Conservation (phyloP, 345 rosid species). For the Brassica cretica region DNA sequence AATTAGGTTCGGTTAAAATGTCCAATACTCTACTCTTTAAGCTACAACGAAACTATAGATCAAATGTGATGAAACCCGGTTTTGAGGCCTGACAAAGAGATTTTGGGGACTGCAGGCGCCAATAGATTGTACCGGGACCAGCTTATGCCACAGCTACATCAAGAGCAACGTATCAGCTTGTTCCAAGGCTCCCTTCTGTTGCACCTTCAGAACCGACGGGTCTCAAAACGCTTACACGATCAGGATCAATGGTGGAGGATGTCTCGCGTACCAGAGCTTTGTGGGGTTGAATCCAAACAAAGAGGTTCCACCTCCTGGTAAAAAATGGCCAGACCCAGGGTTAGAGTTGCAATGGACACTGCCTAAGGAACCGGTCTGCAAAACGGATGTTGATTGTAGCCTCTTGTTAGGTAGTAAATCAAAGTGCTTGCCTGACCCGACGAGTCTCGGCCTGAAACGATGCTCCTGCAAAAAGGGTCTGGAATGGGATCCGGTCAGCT, state of each 20-base stretch:
- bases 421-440: conserved; percentile 44
- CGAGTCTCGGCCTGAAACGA: conserved; percentile 32
- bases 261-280: conserved; percentile 52
- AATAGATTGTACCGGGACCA: conserved; percentile 45
- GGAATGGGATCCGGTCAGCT: conserved; percentile 56
- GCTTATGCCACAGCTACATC: conserved; percentile 54
- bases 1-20: background rate
- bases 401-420: conserved; percentile 46
- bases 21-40: background rate
- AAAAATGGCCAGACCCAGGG: conserved; percentile 46
- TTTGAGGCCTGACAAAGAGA: conserved; percentile 35
- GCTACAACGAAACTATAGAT: conserved; percentile 12
- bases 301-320: conserved; percentile 26
- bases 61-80: conserved; percentile 22
- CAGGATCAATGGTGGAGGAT: conserved; percentile 44
- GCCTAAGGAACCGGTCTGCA: conserved; percentile 59
- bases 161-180: conserved; percentile 43
- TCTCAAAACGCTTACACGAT: conserved; percentile 41
- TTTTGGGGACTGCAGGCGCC: conserved; percentile 37
- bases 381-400: conserved; percentile 48
- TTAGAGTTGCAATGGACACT: conserved; percentile 61
- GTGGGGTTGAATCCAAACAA: conserved; percentile 39
- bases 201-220: conserved; percentile 47
- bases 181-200: conserved; percentile 46
- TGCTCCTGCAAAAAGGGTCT: conserved; percentile 57